These are phyloP conservation scores for Glomus cerebriforme DNA, from an alignment of 192 early-diverging fungal genomes.

Conservation along the genomic window DNA sequence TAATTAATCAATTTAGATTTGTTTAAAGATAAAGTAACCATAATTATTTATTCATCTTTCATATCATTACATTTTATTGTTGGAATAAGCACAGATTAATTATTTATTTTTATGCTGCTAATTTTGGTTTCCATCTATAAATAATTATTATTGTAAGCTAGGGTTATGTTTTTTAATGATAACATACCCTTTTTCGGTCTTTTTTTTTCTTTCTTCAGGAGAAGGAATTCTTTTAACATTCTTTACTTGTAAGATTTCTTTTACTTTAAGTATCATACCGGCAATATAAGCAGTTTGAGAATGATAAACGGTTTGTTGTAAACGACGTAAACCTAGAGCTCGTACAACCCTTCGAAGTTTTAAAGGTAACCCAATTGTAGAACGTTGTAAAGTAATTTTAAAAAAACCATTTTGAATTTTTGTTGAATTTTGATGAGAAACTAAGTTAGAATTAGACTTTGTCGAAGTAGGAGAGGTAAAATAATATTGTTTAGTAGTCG, in stretches of 20 bases:
- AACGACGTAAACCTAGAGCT: slow-evolving; percentile 41
- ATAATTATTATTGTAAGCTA: neutral
- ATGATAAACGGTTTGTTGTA: slow-evolving; percentile 48
- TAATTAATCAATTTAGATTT: slow-evolving; percentile 30
- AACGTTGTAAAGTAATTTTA: slow-evolving; percentile 49
- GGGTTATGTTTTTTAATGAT: slow-evolving; percentile 15
- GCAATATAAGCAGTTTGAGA: slow-evolving; percentile 48
- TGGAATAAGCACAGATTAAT: too few relatives aligned
- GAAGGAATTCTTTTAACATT: slow-evolving; percentile 43
- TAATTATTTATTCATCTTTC: too few relatives aligned
- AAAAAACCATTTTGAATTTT: slow-evolving; percentile 2
- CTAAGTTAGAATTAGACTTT: neutral
- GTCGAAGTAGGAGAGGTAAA: neutral
- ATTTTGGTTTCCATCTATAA: too few relatives aligned
- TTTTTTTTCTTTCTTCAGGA: slow-evolving; percentile 34
- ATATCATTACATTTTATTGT: too few relatives aligned
- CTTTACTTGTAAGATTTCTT: slow-evolving; percentile 51
- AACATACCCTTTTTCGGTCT: slow-evolving; percentile 11
- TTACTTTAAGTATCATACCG: slow-evolving; percentile 54
- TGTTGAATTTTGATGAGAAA: slow-evolving; percentile 5
- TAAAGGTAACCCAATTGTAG: slow-evolving; percentile 47
- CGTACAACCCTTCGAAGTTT: slow-evolving; percentile 35
- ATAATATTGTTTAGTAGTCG: neutral
- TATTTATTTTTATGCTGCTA: too few relatives aligned
- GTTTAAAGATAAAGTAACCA: neutral